phyloP scores from a whole-genome alignment of 345 rosid species.

The Eucalyptus sp. region DNA sequence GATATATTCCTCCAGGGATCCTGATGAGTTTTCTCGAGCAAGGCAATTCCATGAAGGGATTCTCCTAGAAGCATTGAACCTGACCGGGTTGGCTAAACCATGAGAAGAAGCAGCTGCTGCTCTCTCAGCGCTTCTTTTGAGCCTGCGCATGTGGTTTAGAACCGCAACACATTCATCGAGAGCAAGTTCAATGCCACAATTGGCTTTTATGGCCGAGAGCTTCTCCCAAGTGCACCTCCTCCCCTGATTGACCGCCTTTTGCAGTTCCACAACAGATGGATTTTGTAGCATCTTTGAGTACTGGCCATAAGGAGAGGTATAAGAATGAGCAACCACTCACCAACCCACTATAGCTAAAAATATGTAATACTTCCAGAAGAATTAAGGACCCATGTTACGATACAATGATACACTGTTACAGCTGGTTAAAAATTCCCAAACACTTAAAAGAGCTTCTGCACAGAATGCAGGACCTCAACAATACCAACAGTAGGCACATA shows the following conservation, averaged over 20 bases:
- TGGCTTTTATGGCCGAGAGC: conserved; percentile 94
- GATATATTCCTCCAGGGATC: conserved; percentile 75
- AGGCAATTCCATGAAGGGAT: conserved; percentile 97
- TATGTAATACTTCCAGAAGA: background rate
- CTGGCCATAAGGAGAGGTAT: conserved; percentile 10
- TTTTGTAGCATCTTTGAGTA: conserved; percentile 81
- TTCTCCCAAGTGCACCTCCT: conserved; percentile 99
- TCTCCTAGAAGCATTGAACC: conserved; percentile 74
- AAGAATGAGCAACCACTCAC: background rate
- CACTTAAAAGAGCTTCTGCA: background rate
- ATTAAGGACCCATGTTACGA: background rate
- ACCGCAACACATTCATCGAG: conserved; percentile 94
- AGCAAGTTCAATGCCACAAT: conserved; percentile 94
- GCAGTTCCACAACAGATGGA: conserved; percentile 64
- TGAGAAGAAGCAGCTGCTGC: conserved; percentile 77
- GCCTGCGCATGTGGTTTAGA: conserved; percentile 94
- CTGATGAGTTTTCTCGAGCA: conserved; percentile 91
- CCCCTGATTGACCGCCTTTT: conserved; percentile 88
- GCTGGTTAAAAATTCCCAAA: background rate
- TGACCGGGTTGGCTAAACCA: conserved; percentile 30
- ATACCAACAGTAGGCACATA: background rate
- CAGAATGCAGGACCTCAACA: background rate
- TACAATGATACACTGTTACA: background rate
- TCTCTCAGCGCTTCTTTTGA: conserved; percentile 84
- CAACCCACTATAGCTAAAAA: background rate